Conservation (phyloP, 2,329 filamentous ascomycete species). For the Monosporascus cannonballus region DNA sequence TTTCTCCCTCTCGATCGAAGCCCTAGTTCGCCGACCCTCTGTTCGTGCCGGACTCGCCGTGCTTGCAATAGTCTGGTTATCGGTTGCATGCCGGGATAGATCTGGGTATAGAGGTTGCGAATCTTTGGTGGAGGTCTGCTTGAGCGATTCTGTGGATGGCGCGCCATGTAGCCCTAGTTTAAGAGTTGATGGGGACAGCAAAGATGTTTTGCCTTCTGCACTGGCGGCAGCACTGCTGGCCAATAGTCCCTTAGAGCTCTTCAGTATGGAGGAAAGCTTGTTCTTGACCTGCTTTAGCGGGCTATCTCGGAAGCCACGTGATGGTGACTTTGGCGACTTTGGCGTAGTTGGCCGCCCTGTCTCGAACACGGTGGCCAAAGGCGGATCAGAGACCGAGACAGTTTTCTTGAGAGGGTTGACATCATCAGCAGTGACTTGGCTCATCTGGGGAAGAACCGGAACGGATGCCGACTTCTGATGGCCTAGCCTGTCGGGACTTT, state of each 20-base stretch:
- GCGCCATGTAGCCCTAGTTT: conserved; percentile 38
- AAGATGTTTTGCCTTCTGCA: conserved; percentile 53
- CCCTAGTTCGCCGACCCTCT: conserved; percentile 45
- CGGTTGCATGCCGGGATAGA: conserved; percentile 32
- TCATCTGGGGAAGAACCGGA: conserved; percentile 39
- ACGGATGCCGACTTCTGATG: conserved; percentile 62
- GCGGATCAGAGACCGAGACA: conserved; percentile 53
- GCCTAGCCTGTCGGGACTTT: conserved; percentile 29
- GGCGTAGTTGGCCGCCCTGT: conserved; percentile 38
- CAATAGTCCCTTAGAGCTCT: conserved; percentile 79
- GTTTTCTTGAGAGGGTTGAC: conserved; percentile 48
- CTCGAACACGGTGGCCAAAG: conserved; percentile 43
- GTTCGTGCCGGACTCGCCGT: conserved; percentile 38
- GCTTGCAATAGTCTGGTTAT: conserved; percentile 24
- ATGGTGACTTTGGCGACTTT: conserved; percentile 55
- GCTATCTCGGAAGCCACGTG: conserved; percentile 58
- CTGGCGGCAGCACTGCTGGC: conserved; percentile 66
- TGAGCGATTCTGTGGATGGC: conserved; percentile 44
- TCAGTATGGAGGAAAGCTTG: conserved; percentile 84
- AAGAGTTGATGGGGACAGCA: conserved; percentile 48
- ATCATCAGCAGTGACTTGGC: conserved; percentile 19
- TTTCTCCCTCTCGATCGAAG: conserved; percentile 55
- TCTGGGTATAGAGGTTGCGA: conserved; percentile 39
- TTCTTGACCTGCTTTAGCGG: conserved; percentile 89
- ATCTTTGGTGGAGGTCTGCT: conserved; percentile 21